phyloP scores from a whole-genome alignment of 2,329 filamentous ascomycete species.

The Fusarium torreyae region DNA sequence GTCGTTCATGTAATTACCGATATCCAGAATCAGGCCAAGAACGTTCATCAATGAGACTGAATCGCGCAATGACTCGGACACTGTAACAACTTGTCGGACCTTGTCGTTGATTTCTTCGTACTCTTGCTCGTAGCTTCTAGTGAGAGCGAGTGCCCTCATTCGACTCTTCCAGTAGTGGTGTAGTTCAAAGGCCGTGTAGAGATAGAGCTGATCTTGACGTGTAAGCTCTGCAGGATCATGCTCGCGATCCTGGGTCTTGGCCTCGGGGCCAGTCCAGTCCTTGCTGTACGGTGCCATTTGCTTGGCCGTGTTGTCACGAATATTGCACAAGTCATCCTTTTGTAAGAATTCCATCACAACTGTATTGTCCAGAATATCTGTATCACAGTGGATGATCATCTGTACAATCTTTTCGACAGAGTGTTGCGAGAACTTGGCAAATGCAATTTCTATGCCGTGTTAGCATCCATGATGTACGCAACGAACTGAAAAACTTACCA shows the following conservation, averaged over 20 bases:
- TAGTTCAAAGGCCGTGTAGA: constrained; percentile 93
- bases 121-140: constrained; percentile 85
- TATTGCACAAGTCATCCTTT: constrained; percentile 91
- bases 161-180: constrained; percentile 99
- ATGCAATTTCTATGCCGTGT: constrained; percentile 78
- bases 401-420: constrained; percentile 88
- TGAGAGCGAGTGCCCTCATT: constrained; percentile 91
- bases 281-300: constrained; percentile 95
- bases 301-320: constrained; percentile 91
- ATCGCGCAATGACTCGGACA: constrained; percentile 91
- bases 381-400: constrained; percentile 96
- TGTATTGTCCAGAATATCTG: constrained; percentile 86
- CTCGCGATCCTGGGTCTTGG: constrained; percentile 82
- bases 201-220: constrained; percentile 93
- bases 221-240: constrained; percentile 91
- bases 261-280: constrained; percentile 94
- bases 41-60: constrained; percentile 97
- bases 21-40: constrained; percentile 93
- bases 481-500: constrained; percentile 63
- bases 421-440: constrained; percentile 91
- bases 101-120: constrained; percentile 93
- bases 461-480: constrained; percentile 43
- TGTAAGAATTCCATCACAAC: constrained; percentile 98
- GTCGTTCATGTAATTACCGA: constrained; percentile 99
- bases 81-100: constrained; percentile 86